Evolutionary conservation across 2,329 filamentous ascomycete species (phyloP), one percentile per base, ranked within the genome.

Genomic region (Aspergillus fructus): DNA sequence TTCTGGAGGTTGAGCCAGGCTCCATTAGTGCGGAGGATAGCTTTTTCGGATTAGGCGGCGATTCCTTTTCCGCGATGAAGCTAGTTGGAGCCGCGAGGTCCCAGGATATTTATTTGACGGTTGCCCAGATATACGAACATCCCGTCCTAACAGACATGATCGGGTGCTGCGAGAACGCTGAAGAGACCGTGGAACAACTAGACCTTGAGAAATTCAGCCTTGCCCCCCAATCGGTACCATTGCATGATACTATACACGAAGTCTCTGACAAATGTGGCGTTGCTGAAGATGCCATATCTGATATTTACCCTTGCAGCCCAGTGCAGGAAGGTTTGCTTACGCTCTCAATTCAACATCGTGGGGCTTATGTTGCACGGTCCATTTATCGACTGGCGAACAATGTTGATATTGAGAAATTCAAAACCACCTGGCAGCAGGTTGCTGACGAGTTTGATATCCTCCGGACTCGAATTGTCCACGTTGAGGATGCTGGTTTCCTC

Each of bases 361-460:
- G 78, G 13, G 77, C 79, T 4, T 83, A 83, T 58, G 73, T 81
- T 37, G 78, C 78, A 6, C 77, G 79, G 49, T 76, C 78, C 39
- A 65, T 78, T 0, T 74, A 79, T 49, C 66, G 67, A 4, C 72
- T 83, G 3, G 66, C 73, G 1, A 53, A 65, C 4, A 55, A 68
- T 3, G 62, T 79, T 5, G 71, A 81, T 55, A 41, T 81, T 3
- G 63, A 65, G 7, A 71, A 68, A 27, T 79, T 82, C 68, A 79
- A 78, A 59, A 62, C 68, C 8, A 73, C 79, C 1, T 83, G 80
- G 79, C 73, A 80, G 49, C 69, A 71, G 12, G 71, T 76, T 4
- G 74, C 81, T 2, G 63, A 74, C 7, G 75, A 78, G 37, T 67
- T 77, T 24, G 76, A 79, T 30, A 80, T 83, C 17, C 69, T 83